A percentile compares a stretch with the other conserved stretches of the same genome.
These are phyloP conservation scores for Drosera capensis DNA, from an alignment of 148 eudicot species.

Conservation along the genomic window DNA sequence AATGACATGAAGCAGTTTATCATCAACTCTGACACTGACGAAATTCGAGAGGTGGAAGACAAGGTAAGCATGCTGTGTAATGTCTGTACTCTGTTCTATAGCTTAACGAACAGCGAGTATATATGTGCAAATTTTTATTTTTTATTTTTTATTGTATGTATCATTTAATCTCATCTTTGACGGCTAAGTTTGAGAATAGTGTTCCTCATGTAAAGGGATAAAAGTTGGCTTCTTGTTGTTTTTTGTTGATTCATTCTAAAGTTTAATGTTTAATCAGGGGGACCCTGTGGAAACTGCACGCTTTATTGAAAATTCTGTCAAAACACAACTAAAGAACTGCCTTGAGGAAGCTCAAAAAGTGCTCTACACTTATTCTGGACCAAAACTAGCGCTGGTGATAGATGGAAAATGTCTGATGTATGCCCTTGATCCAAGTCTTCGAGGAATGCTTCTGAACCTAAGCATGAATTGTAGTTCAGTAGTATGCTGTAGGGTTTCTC, in stretches of 20 bases:
- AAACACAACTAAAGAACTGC: constrained; percentile 52
- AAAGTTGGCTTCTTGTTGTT: constrained; percentile 1
- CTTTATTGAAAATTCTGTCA: constrained; percentile 46
- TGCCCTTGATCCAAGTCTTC: constrained; percentile 77
- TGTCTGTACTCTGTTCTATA: background rate
- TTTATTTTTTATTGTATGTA: background rate
- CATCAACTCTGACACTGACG: constrained; percentile 88
- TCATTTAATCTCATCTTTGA: no score
- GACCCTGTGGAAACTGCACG: constrained; percentile 88
- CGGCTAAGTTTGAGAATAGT: no score
- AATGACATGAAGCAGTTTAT: constrained; percentile 91
- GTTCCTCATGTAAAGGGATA: no score
- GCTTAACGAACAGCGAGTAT: no score
- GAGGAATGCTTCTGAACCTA: constrained; percentile 63
- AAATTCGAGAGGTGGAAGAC: constrained; percentile 74
- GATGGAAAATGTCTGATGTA: constrained; percentile 99
- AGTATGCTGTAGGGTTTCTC: constrained; percentile 97
- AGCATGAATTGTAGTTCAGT: constrained; percentile 86
- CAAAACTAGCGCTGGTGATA: constrained; percentile 70
- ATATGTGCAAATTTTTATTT: background rate
- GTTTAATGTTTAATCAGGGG: constrained; percentile 31
- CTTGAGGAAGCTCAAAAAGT: constrained; percentile 52
- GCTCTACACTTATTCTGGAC: constrained; percentile 30
- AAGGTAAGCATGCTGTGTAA: constrained; percentile 22
- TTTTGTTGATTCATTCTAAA: background rate